Evolutionary conservation across 495 filamentous ascomycete genomes (phyloP), one percentile per base, ranked within the genome.

Genomic region (Trichocladium uniseriatum): DNA sequence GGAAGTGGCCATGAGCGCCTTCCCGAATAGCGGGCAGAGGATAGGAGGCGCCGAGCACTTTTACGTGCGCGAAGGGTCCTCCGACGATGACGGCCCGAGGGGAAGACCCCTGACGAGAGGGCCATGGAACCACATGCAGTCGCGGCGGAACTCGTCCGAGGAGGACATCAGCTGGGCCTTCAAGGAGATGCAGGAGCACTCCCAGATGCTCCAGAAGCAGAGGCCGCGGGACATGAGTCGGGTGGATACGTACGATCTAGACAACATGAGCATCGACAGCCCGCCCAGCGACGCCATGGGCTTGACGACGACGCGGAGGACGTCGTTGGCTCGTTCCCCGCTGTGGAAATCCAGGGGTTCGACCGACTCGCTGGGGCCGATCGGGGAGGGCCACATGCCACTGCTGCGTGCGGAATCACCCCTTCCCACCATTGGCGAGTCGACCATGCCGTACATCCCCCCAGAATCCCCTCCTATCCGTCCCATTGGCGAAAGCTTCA

Each of bases 21-120:
- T 74, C 53, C 69, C 71, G 51, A 74, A 74, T 63, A 68, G 64
- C 42, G 62, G 63, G 18, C 56, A 65, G 32, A 66, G 66, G 44
- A 68, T 68, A 56, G 67, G 70, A 24, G 74, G 72, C 28, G 74
- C 78, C 22, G 73, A 77, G 52, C 61, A 79, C 55, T 79, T 77
- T 54, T 70, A 76, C 55, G 74, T 73, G 36, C 65, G 74, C 18
- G 75, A 79, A 41, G 68, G 69, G 31, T 76, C n/a, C n/a, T n/a
- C 72, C 38, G 68, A 76, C 40, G 66, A 70, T 36, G 68, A 73
- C 47, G 54, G 52, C 32, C 53, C 57, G 2, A 54, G 54, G 38
- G 68, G 48, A 20, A 59, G 58, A 34, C 58, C 56, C 31, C 58
- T 46, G 56, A 69, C 47, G 56, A 65, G 53, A 54, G 70, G 44